Conservation (phyloP, 2,329 filamentous ascomycete species). For the Coleophoma cylindrospora region DNA sequence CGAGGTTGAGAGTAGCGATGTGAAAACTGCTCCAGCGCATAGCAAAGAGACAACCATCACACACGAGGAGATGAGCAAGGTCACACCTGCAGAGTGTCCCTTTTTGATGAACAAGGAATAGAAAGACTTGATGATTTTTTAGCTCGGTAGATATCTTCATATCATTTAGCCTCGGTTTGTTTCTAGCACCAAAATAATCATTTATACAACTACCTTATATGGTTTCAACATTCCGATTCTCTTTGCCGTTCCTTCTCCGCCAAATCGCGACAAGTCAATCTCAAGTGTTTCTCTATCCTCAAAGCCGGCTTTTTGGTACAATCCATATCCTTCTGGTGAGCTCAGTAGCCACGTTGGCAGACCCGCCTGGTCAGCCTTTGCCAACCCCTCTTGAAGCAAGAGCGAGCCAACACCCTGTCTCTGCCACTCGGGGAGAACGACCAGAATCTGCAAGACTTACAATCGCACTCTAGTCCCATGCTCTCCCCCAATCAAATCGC, state of each 20-base stretch:
- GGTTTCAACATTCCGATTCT: neutral
- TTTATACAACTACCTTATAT: neutral
- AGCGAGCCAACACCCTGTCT: neutral
- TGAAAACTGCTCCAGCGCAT: constrained; percentile 1
- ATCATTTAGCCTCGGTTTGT: neutral
- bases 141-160: no score
- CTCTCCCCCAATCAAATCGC: neutral
- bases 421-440: neutral
- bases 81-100: constrained; percentile 6
- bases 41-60: neutral
- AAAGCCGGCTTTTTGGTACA: neutral
- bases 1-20: constrained; percentile 8
- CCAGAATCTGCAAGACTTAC: neutral
- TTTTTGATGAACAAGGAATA: constrained; percentile 10
- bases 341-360: neutral
- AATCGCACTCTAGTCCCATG: neutral
- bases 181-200: neutral
- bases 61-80: constrained; percentile 9
- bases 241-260: neutral
- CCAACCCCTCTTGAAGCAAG: neutral
- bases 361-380: neutral
- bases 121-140: neutral
- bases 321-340: neutral
- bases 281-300: neutral
- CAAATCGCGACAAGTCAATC: neutral